Evolutionary conservation across 805 yeast genomes (phyloP), one percentile per base, ranked within the genome.

Genomic region (Myxozyma geophila): DNA sequence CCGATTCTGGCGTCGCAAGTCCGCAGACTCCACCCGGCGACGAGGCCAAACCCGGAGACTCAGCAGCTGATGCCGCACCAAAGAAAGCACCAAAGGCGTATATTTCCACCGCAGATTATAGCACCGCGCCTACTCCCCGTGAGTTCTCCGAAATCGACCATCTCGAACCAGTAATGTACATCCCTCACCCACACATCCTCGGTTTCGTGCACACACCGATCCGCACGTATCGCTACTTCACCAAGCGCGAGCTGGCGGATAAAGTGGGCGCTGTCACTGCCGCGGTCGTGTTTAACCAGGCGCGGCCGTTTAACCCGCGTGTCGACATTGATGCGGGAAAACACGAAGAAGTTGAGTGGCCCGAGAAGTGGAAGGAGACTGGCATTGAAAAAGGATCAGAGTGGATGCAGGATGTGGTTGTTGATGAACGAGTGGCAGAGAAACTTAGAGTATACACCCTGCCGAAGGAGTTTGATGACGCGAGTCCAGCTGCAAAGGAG

Each of bases 291-390:
- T 74, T 82, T 0, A 85, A 85, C 39, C 80, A 82, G 49, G 72
- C 78, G 3, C 79, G 96, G 54, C 83, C 85, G 9, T 89, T 85
- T 71, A 77, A 74, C 58, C 74, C 79, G 52, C 63, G 72, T 10
- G 70, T 70, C 2, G 86, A 85, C 61, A 72, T 76, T 17, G 75
- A 76, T 35, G 74, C 78, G 63, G 83, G 83, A 15, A 72, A 74
- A 19, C 85, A 79, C 48, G 97, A 92, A 74, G 97, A 92, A 73
- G 71, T 75, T 6, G 93, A 90, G 68, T 93, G 98, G 98, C 97
- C 97, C 13, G 75, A 41, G 59, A 82, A 82, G 62, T 93, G 98
- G 97, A 88, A 90, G 40, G 81, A 85, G 68, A 82, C 81, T 63
- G 96, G 97, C n/a, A 74, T 76, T 53, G 88, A 85, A 58, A 87